A percentile compares a stretch with the other conserved stretches of the same genome.
These are phyloP conservation scores for Pestalotiopsis sp. DNA, from an alignment of 2,329 filamentous ascomycete genomes.

Conservation along the genomic window DNA sequence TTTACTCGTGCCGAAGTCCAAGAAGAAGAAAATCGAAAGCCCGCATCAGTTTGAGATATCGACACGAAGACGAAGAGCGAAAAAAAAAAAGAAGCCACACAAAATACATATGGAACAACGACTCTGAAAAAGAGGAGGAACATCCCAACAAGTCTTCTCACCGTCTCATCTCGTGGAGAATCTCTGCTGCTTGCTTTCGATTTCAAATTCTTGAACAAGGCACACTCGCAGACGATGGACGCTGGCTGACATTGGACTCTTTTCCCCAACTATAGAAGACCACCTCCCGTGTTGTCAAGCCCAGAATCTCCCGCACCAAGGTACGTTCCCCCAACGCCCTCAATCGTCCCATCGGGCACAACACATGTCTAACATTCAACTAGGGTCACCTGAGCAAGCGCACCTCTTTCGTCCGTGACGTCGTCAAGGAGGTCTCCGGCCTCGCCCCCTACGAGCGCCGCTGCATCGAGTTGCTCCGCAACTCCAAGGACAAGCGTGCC, in stretches of 20 bases:
- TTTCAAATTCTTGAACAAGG: constrained; percentile 22
- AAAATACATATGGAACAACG: constrained; percentile 17
- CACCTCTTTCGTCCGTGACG: constrained; percentile 90
- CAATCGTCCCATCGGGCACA: not conserved
- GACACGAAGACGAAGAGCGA: not conserved
- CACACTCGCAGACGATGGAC: constrained; percentile 62
- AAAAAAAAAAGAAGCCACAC: not conserved
- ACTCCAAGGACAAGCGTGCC: constrained; percentile 99
- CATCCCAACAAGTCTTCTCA: constrained; percentile 22
- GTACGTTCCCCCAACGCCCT: not conserved
- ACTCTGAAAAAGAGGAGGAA: not conserved
- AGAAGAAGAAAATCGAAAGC: not conserved
- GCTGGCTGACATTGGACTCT: constrained; percentile 48
- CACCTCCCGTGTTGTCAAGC: constrained; percentile 76
- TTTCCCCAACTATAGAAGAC: constrained; percentile 65
- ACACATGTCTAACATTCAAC: not conserved
- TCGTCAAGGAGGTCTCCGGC: constrained; percentile 92
- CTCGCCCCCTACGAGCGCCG: constrained; percentile 96
- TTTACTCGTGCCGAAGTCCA: not conserved
- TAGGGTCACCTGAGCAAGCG: constrained; percentile 91
- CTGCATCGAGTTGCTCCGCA: constrained; percentile 97
- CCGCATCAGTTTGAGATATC: not conserved
- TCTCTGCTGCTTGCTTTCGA: constrained; percentile 56
- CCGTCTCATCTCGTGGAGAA: constrained; percentile 76
- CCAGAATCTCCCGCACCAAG: constrained; percentile 81